Evolutionary conservation across 495 filamentous ascomycete genomes (phyloP), one percentile per base, ranked within the genome.

Genomic region (Chlorociboria aeruginascens): DNA sequence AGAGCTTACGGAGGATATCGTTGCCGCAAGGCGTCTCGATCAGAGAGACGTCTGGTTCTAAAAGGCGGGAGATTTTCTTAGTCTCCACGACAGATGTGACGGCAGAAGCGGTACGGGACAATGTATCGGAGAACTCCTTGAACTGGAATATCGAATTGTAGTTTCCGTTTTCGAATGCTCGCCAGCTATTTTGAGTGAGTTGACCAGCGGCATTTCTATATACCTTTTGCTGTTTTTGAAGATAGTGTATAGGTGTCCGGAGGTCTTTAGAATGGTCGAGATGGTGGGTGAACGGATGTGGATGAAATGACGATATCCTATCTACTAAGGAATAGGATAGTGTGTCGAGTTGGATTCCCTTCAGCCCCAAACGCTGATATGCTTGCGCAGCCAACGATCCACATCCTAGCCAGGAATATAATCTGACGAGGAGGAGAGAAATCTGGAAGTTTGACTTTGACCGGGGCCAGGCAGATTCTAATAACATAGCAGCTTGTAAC

Each of bases 261-360:
- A 36, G 20, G 32, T 30, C 34, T 13, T 42, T 32, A 50, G 64
- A 56, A 7, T 30, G 38, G 29, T 40, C 51, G 0, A 40, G 12
- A 13, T 47, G 33, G 20, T 53, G 14, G 14, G 50, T 43, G 45
- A 73, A 68, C 38, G 67, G 48, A 1, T 62, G 66, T 0, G 73
- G 73, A n/a, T 71, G 63, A 6, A 74, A 59, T 10, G 60, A 64
- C n/a, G 71, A 73, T 46, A 78, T 60, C 25, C 74, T 62, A 56
- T 78, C 74, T 30, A 69, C 65, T 29, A 69, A 67, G 1, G 67
- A 46, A 0, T 71, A 63, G 7, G 64, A 66, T 28, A 78, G 53
- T 1, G 70, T 65, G 43, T 74, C 73, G 7, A 68, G 62, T 28
- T 74, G 69, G 0, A 67, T 66, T 17, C 71, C 63, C 57, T 78